Evolutionary conservation across 2,329 filamentous ascomycete genomes (phyloP).

Genomic region (Phialemonium atrogriseum): DNA sequence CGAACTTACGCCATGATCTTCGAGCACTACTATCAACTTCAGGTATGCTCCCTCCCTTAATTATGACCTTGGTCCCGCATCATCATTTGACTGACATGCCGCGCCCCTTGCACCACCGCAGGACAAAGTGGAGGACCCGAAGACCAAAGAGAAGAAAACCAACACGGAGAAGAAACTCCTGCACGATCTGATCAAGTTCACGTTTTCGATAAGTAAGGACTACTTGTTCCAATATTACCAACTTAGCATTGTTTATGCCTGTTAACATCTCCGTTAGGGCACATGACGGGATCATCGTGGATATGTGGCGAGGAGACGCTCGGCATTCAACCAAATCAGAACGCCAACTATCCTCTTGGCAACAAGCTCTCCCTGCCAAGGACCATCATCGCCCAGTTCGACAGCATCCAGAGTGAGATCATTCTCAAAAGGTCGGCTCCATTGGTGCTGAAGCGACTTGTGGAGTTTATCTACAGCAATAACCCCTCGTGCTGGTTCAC

Average conservation of each 20-base stretch:
- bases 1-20: slow-evolving; percentile 20
- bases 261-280: slow-evolving; percentile 29
- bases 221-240: not conserved
- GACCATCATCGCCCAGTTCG: slow-evolving; percentile 37
- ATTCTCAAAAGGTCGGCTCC: slow-evolving; percentile 25
- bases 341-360: slow-evolving; percentile 27
- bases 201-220: slow-evolving; percentile 38
- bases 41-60: slow-evolving; percentile 6
- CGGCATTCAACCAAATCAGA: slow-evolving; percentile 26
- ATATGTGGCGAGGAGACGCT: slow-evolving; percentile 31
- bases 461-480: slow-evolving; percentile 23
- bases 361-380: slow-evolving; percentile 30
- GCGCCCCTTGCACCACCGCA: no score
- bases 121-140: not conserved
- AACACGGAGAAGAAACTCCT: slow-evolving; percentile 26
- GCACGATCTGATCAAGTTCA: slow-evolving; percentile 31
- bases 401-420: slow-evolving; percentile 29
- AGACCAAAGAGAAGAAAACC: slow-evolving; percentile 11
- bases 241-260: no score
- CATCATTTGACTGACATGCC: no score
- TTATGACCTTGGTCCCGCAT: no score
- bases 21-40: slow-evolving; percentile 11
- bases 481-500: slow-evolving; percentile 24
- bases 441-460: slow-evolving; percentile 24
- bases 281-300: slow-evolving; percentile 35